Evolutionary conservation across 179 eudicot genomes (phyloP).

Genomic region (Silene noctiflora): DNA sequence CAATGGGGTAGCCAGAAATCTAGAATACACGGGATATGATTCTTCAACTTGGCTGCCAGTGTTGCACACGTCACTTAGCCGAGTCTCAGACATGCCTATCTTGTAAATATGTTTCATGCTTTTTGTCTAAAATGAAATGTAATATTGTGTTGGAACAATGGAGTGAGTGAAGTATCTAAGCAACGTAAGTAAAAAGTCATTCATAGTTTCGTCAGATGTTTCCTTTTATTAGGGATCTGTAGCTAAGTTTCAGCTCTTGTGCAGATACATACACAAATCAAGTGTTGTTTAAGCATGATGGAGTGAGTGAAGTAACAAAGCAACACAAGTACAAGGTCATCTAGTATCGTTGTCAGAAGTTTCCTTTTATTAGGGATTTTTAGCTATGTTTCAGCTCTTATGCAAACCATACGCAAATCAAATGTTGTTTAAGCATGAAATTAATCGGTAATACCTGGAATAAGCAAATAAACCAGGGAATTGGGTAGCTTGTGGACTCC

Average conservation of each 20-base stretch:
- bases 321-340: not conserved
- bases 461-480: slow-evolving; percentile 69
- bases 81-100: too few species aligned
- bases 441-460: slow-evolving; percentile 59
- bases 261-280: not conserved
- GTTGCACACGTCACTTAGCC: too few species aligned
- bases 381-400: not conserved
- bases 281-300: not conserved
- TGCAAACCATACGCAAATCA: not conserved
- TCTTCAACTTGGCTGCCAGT: too few species aligned
- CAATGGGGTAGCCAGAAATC: too few species aligned
- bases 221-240: not conserved
- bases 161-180: not conserved
- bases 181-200: not conserved
- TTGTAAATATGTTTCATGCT: too few species aligned
- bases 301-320: not conserved
- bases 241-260: not conserved
- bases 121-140: not conserved
- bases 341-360: not conserved
- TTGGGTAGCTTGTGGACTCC: slow-evolving; percentile 81
- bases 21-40: too few species aligned
- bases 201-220: not conserved
- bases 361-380: not conserved
- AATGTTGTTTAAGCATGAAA: not conserved
- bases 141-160: not conserved